Conservation (phyloP, 768 basidiomycete genomes). For the Xerocomus potaroensis region DNA sequence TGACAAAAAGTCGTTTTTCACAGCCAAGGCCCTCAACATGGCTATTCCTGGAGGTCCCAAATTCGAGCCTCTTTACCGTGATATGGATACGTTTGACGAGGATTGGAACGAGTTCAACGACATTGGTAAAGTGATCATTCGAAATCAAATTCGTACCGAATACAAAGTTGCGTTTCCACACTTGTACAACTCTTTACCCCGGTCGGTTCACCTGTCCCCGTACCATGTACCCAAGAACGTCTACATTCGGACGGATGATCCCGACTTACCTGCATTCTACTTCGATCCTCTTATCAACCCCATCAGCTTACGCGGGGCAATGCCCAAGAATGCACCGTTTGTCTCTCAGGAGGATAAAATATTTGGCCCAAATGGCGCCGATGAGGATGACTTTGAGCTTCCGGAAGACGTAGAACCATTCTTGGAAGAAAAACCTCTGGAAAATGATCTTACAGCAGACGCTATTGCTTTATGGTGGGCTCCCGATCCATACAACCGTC, state of each 20-base stretch:
- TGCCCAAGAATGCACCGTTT: constrained; percentile 75
- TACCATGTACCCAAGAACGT: constrained; percentile 97
- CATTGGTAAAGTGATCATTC: constrained; percentile 99
- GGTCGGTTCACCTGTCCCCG: constrained; percentile 85
- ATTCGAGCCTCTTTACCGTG: constrained; percentile 95
- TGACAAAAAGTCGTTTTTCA: constrained; percentile 97
- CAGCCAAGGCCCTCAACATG: constrained; percentile 95
- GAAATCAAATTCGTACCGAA: constrained; percentile 96
- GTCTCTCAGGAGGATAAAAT: constrained; percentile 89
- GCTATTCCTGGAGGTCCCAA: constrained; percentile 98
- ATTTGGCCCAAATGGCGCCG: constrained; percentile 82
- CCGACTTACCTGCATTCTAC: constrained; percentile 98
- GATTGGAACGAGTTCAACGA: constrained; percentile 99
- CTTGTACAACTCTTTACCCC: constrained; percentile 95
- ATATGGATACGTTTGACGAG: constrained; percentile 97
- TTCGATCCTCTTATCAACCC: constrained; percentile 99
- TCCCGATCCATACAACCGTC: constrained; percentile 89
- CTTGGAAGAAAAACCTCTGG: constrained; percentile 70
- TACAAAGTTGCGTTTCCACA: constrained; percentile 99
- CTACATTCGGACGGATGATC: constrained; percentile 98
- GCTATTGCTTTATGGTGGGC: constrained; percentile 99
- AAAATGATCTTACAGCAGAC: constrained; percentile 91
- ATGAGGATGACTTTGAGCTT: constrained; percentile 85
- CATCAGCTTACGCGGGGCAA: constrained; percentile 84
- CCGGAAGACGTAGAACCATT: constrained; percentile 78